A percentile compares a stretch with the other conserved stretches of the same genome.
These are phyloP conservation scores for Globisporangium camurandrum DNA, from an alignment of 352 stramenopile genomes.

Conservation along the genomic window DNA sequence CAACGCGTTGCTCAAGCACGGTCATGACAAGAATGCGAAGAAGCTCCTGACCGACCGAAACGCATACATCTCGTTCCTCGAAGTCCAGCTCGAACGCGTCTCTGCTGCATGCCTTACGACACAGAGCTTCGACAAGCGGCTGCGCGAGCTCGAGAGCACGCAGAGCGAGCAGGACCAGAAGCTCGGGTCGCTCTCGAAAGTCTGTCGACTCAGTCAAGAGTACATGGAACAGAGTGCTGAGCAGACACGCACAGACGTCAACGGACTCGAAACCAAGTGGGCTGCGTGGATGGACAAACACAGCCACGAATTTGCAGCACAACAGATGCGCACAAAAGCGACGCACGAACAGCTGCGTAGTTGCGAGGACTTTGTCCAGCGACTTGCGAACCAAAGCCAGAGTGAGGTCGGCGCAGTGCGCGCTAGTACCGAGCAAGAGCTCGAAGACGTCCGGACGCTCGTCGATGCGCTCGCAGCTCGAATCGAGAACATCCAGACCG, in stretches of 20 bases:
- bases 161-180: constrained; percentile 44
- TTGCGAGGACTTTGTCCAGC: constrained; percentile 33
- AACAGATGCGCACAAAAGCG: constrained; percentile 25
- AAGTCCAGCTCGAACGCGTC: constrained; percentile 83
- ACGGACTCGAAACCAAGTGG: constrained; percentile 26
- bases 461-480: constrained; percentile 36
- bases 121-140: constrained; percentile 59
- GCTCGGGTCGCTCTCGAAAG: constrained; percentile 55
- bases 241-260: constrained; percentile 29
- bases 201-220: constrained; percentile 65
- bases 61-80: constrained; percentile 85
- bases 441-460: constrained; percentile 43
- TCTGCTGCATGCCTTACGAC: constrained; percentile 69
- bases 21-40: constrained; percentile 36
- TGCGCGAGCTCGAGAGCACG: constrained; percentile 41
- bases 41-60: constrained; percentile 77
- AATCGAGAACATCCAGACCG: constrained; percentile 27
- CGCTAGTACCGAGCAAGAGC: constrained; percentile 21
- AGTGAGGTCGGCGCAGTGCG: constrained; percentile 17
- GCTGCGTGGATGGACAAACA: constrained; percentile 68
- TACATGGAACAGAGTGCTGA: constrained; percentile 49
- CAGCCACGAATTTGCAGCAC: constrained; percentile 29
- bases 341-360: constrained; percentile 33
- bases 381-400: constrained; percentile 22
- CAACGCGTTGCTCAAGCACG: constrained; percentile 64